phyloP scores from a whole-genome alignment of 331 rosid genomes.

The Erythrophleum ivorense region DNA sequence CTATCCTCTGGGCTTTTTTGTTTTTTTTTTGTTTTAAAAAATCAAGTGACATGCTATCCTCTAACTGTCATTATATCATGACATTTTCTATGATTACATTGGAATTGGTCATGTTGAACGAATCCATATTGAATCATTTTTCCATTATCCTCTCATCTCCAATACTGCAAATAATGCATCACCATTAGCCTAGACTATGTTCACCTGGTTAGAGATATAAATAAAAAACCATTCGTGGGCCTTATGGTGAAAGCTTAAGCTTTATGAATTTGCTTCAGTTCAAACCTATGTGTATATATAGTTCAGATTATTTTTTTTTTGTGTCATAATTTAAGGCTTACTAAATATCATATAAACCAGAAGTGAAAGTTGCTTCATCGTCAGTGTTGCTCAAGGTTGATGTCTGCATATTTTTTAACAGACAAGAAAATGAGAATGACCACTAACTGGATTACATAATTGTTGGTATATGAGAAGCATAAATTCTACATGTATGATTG shows the following conservation, averaged over 20 bases:
- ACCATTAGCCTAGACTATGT: background rate
- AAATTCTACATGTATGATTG: background rate
- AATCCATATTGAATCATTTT: background rate
- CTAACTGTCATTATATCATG: background rate
- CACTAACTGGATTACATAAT: background rate
- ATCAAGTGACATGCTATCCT: background rate
- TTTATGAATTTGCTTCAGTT: background rate
- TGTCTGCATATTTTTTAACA: background rate
- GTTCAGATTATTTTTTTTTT: background rate
- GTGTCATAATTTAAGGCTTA: background rate
- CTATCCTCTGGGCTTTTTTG: background rate
- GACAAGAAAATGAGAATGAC: background rate
- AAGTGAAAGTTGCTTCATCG: background rate
- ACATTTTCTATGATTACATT: background rate
- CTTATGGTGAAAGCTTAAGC: background rate
- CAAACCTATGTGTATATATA: background rate
- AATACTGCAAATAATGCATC: conserved; percentile 1
- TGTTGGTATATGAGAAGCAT: background rate
- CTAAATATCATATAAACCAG: background rate
- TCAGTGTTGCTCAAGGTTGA: background rate
- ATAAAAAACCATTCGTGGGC: background rate
- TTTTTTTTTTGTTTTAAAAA: too few species aligned
- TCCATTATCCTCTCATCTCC: background rate
- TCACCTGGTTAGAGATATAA: background rate
- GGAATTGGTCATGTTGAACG: background rate